phyloP scores from a whole-genome alignment of 208 protist species.

The Novymonas esmeraldas region DNA sequence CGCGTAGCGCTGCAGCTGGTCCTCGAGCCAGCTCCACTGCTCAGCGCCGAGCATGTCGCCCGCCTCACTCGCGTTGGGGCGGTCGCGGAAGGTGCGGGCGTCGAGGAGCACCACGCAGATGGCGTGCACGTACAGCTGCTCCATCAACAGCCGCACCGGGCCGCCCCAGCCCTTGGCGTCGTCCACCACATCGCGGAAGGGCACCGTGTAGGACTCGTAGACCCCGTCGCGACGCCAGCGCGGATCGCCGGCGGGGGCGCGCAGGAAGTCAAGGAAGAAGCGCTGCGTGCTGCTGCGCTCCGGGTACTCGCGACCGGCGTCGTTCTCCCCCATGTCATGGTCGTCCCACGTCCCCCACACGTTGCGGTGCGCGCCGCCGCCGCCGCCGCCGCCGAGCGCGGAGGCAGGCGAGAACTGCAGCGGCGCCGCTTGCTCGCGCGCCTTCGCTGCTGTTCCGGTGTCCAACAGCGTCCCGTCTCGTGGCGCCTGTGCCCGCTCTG shows the following conservation, averaged over 20 bases:
- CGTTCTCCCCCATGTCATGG: constrained; percentile 90
- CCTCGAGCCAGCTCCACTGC: constrained; percentile 87
- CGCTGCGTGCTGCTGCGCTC: constrained; percentile 60
- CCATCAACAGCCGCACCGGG: constrained; percentile 15
- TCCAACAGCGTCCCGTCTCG: neutral
- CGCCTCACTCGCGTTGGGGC: constrained; percentile 40
- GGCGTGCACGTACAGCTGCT: constrained; percentile 51
- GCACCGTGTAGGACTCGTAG: constrained; percentile 58
- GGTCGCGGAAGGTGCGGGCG: constrained; percentile 78
- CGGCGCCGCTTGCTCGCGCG: neutral
- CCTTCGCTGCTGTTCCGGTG: neutral
- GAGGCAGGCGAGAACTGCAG: neutral
- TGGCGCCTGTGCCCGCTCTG: neutral
- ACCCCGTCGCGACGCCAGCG: constrained; percentile 69
- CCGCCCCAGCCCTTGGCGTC: constrained; percentile 18
- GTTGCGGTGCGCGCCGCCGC: constrained; percentile 3
- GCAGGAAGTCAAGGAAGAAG: constrained; percentile 83
- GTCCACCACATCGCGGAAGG: constrained; percentile 44
- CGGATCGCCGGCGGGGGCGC: constrained; percentile 32
- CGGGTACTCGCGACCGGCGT: constrained; percentile 73
- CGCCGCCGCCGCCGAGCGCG: too few relatives aligned
- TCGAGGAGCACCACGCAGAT: constrained; percentile 82
- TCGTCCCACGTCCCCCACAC: constrained; percentile 89
- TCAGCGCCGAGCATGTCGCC: constrained; percentile 79
- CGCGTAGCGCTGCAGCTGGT: constrained; percentile 38